phyloP scores from a whole-genome alignment of 495 filamentous ascomycete genomes.

The Peziza echinospora region DNA sequence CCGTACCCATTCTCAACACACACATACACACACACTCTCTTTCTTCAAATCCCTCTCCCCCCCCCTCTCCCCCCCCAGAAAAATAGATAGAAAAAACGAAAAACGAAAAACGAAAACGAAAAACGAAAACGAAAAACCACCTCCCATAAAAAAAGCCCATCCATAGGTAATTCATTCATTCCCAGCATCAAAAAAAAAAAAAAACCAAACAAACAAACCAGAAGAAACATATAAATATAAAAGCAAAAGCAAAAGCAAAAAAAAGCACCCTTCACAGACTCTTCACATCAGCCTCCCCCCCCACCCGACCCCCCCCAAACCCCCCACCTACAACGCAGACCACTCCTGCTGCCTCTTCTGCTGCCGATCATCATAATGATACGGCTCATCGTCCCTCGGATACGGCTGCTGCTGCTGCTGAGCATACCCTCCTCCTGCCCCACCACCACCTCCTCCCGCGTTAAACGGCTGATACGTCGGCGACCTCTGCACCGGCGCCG shows the following conservation, averaged over 20 bases:
- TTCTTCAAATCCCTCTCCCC: no score
- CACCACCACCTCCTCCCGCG: not conserved
- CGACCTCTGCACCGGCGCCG: not conserved
- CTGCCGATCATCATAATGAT: slow-evolving; percentile 20
- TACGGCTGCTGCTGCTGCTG: not conserved
- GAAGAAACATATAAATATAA: not conserved
- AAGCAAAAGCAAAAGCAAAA: not conserved
- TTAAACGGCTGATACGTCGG: no score
- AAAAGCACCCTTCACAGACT: not conserved
- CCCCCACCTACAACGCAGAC: slow-evolving; percentile 17
- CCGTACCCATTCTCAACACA: no score
- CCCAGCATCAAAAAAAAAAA: not conserved
- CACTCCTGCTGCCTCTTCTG: slow-evolving; percentile 21
- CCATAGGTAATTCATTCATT: not conserved
- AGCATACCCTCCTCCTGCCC: not conserved
- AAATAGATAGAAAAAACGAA: not conserved
- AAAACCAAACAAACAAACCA: not conserved
- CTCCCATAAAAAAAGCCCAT: no score
- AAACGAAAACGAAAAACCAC: not conserved
- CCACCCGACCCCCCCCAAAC: no score
- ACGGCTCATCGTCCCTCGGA: slow-evolving; percentile 22
- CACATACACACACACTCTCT: no score
- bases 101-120: not conserved
- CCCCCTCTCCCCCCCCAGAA: no score
- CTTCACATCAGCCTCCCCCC: not conserved